Evolutionary conservation across 768 basidiomycete species (phyloP), one percentile per base, ranked within the genome.

Genomic region (Lactarius vividus): DNA sequence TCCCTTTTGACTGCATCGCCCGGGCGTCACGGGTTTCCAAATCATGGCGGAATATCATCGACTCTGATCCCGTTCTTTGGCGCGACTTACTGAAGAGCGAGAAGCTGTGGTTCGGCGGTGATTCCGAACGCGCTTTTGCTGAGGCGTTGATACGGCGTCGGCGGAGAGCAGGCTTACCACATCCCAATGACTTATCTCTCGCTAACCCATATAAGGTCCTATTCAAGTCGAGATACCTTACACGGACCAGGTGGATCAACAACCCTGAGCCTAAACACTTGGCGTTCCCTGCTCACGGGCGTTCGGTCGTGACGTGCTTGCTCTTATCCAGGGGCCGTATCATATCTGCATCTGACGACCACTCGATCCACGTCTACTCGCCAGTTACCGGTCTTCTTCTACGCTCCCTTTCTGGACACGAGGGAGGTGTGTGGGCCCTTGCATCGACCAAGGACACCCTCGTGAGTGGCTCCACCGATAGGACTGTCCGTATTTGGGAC

Each of bases 391-490:
- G 96, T 15, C 82, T 85, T 42, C 83, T 92, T 26, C 75, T 89
- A 5, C 86, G 84, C 49, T 84, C 88, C 1, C 82, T 98, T 52
- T 83, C 91, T 64, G 96, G 96, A 3, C 96, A 98, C 72, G 92
- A 94, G 71, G 96, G 96, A 58, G 96, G 96, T 20, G 94, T 98
- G 1, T 98, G 96, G 96, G 95, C 96, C 18, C 80, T 98, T n/a
- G 91, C 91, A 5, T 88, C 90, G 40, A 92, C 84, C 75, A 92
- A 91, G 80, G 87, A 94, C 75, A 84, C 89, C 31, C 84, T 95
- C 20, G 95, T 96, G 70, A 94, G 90, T 71, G 95, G 95, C 5
- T 93, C 91, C 15, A 97, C 95, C 9, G 95, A 97, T 78, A 87
- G 95, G 33, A 96, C 94, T 0, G 92, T 97, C 62, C 83, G 95